Percentiles rank a stretch among this genome's conserved stretches.
phyloP scores from a whole-genome alignment of 2,329 filamentous ascomycete species.

The Metarhizium humberi region DNA sequence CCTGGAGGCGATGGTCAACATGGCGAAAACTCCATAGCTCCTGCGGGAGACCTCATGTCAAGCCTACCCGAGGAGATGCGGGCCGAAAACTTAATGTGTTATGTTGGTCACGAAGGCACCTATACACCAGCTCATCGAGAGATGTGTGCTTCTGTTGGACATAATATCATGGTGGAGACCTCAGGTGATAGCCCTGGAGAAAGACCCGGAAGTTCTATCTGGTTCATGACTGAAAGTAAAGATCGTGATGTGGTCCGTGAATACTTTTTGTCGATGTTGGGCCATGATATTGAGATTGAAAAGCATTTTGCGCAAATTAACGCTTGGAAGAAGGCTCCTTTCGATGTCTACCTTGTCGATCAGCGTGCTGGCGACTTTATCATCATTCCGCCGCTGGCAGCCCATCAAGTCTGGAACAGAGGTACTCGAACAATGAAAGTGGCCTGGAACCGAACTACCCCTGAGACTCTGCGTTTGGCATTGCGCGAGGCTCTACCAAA shows the following conservation, averaged over 20 bases:
- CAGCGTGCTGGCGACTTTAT: slow-evolving; percentile 89
- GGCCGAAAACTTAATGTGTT: slow-evolving; percentile 96
- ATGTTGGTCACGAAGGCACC: slow-evolving; percentile 93
- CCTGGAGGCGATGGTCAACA: slow-evolving; percentile 23
- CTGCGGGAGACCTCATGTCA: slow-evolving; percentile 90
- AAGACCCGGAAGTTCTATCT: slow-evolving; percentile 80
- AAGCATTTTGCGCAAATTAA: slow-evolving; percentile 94
- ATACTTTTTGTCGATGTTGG: slow-evolving; percentile 86
- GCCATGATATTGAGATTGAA: slow-evolving; percentile 94
- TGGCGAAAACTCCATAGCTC: slow-evolving; percentile 50
- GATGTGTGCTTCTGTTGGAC: slow-evolving; percentile 93
- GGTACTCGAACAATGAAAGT: slow-evolving; percentile 95
- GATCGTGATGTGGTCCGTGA: slow-evolving; percentile 85
- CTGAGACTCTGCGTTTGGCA: slow-evolving; percentile 81
- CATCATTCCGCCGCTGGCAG: slow-evolving; percentile 81
- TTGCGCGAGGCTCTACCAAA: slow-evolving; percentile 81
- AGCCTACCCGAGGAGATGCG: slow-evolving; percentile 79
- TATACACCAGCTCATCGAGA: slow-evolving; percentile 93
- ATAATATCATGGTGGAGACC: slow-evolving; percentile 97
- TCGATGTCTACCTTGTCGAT: slow-evolving; percentile 86
- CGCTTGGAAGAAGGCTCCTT: slow-evolving; percentile 90
- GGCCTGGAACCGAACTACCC: slow-evolving; percentile 93
- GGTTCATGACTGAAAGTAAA: slow-evolving; percentile 98
- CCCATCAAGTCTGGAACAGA: slow-evolving; percentile 97
- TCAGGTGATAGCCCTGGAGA: slow-evolving; percentile 66